Evolutionary conservation across 345 rosid species (phyloP).

Genomic region (Pistacia integerrima): DNA sequence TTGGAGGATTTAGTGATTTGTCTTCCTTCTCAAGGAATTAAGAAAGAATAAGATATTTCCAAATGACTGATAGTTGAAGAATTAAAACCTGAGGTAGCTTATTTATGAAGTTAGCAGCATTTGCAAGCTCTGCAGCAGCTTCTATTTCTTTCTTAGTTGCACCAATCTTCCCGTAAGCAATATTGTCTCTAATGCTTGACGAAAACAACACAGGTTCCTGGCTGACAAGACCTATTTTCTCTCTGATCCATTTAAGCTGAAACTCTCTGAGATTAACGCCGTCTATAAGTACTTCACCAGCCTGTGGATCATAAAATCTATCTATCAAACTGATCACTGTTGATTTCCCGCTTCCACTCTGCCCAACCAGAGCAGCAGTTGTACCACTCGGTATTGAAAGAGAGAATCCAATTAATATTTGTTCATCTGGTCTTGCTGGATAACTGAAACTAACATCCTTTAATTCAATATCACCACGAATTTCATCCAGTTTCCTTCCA

Average conservation of each 20-base stretch:
- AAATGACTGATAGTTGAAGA: background rate
- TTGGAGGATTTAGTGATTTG: background rate
- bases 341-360: slow-evolving; percentile 77
- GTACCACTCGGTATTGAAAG: slow-evolving; percentile 54
- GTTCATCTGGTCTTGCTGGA: slow-evolving; percentile 65
- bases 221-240: slow-evolving; percentile 73
- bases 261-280: slow-evolving; percentile 55
- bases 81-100: slow-evolving; percentile 61
- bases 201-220: slow-evolving; percentile 75
- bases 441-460: slow-evolving; percentile 60
- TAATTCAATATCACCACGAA: slow-evolving; percentile 60
- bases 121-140: slow-evolving; percentile 62
- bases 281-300: slow-evolving; percentile 58
- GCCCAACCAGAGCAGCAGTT: slow-evolving; percentile 70
- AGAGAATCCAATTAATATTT: slow-evolving; percentile 51
- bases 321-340: slow-evolving; percentile 63
- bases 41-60: background rate
- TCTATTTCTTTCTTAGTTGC: slow-evolving; percentile 57
- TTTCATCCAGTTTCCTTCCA: slow-evolving; percentile 45
- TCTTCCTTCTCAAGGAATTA: too few species aligned
- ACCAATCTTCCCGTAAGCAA: slow-evolving; percentile 56
- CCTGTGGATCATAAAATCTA: slow-evolving; percentile 70
- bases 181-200: slow-evolving; percentile 58
- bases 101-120: slow-evolving; percentile 61
- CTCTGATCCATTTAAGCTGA: slow-evolving; percentile 67